Evolutionary conservation across 352 stramenopile genomes (phyloP).

Genomic region (Pilasporangium apinafurcum): DNA sequence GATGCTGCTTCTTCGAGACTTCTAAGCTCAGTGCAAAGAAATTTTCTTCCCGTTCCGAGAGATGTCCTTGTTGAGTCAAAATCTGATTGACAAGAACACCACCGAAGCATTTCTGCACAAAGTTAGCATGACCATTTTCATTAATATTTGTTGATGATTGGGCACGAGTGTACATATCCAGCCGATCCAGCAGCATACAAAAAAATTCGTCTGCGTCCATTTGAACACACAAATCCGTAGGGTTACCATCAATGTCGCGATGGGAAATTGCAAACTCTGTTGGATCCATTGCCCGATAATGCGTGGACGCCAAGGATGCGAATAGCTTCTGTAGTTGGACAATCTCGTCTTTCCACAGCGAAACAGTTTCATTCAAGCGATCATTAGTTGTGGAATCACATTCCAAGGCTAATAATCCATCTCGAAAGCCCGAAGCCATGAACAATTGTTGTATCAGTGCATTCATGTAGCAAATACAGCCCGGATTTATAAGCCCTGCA

Average conservation of each 20-base stretch:
- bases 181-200: conserved; percentile 61
- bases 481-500: conserved; percentile 94
- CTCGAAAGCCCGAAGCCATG: conserved; percentile 57
- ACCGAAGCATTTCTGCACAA: conserved; percentile 55
- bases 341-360: conserved; percentile 44
- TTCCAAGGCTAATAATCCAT: conserved; percentile 35
- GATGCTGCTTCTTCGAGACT: conserved; percentile 58
- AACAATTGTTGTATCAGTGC: conserved; percentile 96
- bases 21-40: conserved; percentile 83
- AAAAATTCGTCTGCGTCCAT: conserved; percentile 87
- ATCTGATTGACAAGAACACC: conserved; percentile 82
- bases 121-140: background rate
- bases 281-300: conserved; percentile 45
- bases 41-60: conserved; percentile 78
- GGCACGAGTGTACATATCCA: conserved; percentile 19
- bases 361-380: background rate
- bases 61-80: conserved; percentile 61
- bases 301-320: conserved; percentile 36
- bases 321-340: conserved; percentile 68
- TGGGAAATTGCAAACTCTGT: conserved; percentile 63
- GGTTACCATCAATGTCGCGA: conserved; percentile 60
- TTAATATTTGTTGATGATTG: background rate
- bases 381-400: conserved; percentile 1
- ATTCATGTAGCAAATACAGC: conserved; percentile 99
- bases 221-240: conserved; percentile 66